A percentile compares a stretch with the other conserved stretches of the same genome.
Conservation (phyloP, 805 yeast species). For the Metschnikowia drakensbergensis region DNA sequence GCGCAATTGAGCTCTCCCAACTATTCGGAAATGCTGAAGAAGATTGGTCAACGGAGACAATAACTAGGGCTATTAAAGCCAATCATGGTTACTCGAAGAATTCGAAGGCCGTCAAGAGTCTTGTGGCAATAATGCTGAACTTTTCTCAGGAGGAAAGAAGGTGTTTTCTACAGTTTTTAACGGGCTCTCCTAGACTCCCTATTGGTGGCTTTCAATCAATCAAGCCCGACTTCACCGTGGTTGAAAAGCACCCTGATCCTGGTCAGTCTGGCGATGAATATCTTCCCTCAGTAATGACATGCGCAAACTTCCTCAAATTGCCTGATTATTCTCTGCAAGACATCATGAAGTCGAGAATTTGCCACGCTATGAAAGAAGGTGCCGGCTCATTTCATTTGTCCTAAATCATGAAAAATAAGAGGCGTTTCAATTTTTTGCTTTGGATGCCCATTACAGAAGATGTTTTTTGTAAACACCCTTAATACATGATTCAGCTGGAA, state of each 20-base stretch:
- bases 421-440: too few species aligned
- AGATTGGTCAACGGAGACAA: slow-evolving; percentile 75
- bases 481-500: too few species aligned
- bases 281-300: slow-evolving; percentile 96
- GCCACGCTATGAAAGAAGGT: slow-evolving; percentile 81
- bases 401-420: slow-evolving; percentile 20
- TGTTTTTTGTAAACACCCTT: too few species aligned
- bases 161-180: slow-evolving; percentile 75
- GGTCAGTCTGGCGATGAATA: slow-evolving; percentile 68
- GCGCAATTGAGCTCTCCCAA: slow-evolving; percentile 67
- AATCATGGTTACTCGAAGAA: slow-evolving; percentile 86
- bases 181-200: slow-evolving; percentile 92
- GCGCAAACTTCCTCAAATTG: slow-evolving; percentile 88
- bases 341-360: slow-evolving; percentile 54
- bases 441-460: too few species aligned
- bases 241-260: slow-evolving; percentile 74
- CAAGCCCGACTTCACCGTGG: slow-evolving; percentile 82
- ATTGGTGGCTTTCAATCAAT: slow-evolving; percentile 87
- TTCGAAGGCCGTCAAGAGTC: slow-evolving; percentile 55
- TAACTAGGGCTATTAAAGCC: slow-evolving; percentile 62
- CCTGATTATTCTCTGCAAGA: slow-evolving; percentile 72
- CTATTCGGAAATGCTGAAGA: slow-evolving; percentile 78
- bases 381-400: slow-evolving; percentile 83
- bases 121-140: slow-evolving; percentile 58
- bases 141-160: slow-evolving; percentile 59